Percentiles rank a stretch among this genome's conserved stretches.
Evolutionary conservation across 78 protist genomes (phyloP).

Genomic region (Dictyostelium citrinum): DNA sequence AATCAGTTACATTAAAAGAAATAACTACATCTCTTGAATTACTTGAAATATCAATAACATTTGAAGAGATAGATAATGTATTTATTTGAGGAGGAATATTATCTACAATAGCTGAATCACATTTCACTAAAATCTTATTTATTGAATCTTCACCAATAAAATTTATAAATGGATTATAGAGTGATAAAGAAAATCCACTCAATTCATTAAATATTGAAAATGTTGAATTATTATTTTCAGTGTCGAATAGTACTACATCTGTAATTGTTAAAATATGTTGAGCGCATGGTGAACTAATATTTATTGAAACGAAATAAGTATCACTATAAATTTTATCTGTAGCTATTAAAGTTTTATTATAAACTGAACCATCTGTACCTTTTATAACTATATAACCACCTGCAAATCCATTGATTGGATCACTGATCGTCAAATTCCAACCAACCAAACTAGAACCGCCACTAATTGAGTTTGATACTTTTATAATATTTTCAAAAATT

Average conservation of each 20-base stretch:
- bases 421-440: not conserved
- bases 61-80: not conserved
- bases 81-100: not conserved
- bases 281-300: not conserved
- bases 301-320: not conserved
- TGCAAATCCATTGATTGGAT: slow-evolving; percentile 4
- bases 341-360: not conserved
- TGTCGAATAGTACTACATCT: not conserved
- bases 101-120: not conserved
- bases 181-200: not conserved
- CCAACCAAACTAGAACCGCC: too few relatives aligned
- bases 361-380: not conserved
- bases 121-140: not conserved
- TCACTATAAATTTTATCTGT: not conserved
- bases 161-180: not conserved
- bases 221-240: not conserved
- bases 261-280: not conserved
- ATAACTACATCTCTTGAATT: not conserved
- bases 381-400: not conserved
- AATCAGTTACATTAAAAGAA: not conserved
- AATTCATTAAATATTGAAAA: not conserved
- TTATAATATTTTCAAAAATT: not conserved
- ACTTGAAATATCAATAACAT: not conserved
- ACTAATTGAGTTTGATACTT: not conserved
- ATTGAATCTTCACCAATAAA: not conserved